Evolutionary conservation across 2,329 filamentous ascomycete genomes (phyloP), one percentile per base, ranked within the genome.

Genomic region (Podosphaera fusca): DNA sequence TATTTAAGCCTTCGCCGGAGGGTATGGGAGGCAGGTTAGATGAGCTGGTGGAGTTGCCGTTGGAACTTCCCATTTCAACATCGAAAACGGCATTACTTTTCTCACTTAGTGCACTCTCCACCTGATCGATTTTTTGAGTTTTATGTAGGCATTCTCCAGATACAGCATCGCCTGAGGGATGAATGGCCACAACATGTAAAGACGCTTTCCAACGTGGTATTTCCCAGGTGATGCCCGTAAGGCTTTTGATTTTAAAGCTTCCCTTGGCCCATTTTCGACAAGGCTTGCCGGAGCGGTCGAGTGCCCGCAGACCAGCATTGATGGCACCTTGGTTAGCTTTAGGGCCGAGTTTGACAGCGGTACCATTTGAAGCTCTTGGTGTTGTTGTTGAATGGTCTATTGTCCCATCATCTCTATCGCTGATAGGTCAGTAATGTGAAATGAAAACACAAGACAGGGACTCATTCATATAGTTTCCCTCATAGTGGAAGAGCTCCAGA

Each of bases 321-420:
- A 98, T 98, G 59, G 90, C 90, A 61, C 92, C 92, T 65, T 90
- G 86, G 69, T 95, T 96, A 55, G 90, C 90, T 70, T 95, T 96
- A 63, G 92, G 92, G 2, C 90, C 90, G 33, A 96, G 82, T 69
- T 94, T 94, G 50, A 73, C 70, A 4, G 73, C 72, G 51, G 66
- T 65, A 30, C 69, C 67, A 64, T 60, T 68, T 66, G 59, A 67
- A 64, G 64, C 72, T 61, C 59, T 69, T 69, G 63, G 70, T 69
- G 60, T 72, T 67, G 61, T 60, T 66, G 63, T 73, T 71, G 65
- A 73, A 63, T 78, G 75, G 63, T 83, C 80, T 65, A 79, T 75
- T 35, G 75, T 75, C 35, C 79, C 79, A 63, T 82, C 80, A 65
- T 83, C 80, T 61, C 80, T 82, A 59, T 56, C 55, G 50, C 50